These are phyloP conservation scores for Ophiostoma montium DNA, from an alignment of 2,329 filamentous ascomycete genomes.

Conservation along the genomic window DNA sequence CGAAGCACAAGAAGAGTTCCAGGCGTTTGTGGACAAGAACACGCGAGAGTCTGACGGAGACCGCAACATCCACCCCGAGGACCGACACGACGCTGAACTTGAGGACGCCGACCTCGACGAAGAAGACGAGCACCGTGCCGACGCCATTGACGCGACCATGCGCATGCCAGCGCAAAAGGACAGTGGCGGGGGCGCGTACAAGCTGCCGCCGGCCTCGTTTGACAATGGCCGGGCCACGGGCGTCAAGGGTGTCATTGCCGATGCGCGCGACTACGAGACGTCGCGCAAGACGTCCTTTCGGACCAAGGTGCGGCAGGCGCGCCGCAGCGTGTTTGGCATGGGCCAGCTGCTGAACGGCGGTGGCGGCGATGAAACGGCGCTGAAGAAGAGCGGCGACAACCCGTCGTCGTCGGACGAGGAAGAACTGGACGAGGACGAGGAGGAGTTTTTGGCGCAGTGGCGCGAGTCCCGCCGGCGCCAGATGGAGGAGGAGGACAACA, in stretches of 20 bases:
- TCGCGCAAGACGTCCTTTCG: conserved; percentile 44
- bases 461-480: conserved; percentile 66
- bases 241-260: conserved; percentile 77
- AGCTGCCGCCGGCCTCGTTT: conserved; percentile 47
- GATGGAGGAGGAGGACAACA: conserved; percentile 43
- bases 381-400: conserved; percentile 28
- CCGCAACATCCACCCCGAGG: conserved; percentile 17
- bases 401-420: conserved; percentile 21
- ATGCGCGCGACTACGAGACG: conserved; percentile 62
- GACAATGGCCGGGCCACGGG: conserved; percentile 61
- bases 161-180: conserved; percentile 44
- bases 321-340: conserved; percentile 40
- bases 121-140: conserved; percentile 38
- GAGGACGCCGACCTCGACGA: conserved; percentile 40
- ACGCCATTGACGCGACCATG: conserved; percentile 49
- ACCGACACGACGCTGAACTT: conserved; percentile 19
- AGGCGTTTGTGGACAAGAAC: conserved; percentile 45
- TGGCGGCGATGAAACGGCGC: too few species aligned
- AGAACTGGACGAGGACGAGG: conserved; percentile 49
- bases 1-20: conserved; percentile 52
- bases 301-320: conserved; percentile 35
- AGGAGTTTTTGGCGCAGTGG: conserved; percentile 74
- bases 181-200: conserved; percentile 31
- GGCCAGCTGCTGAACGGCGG: conserved; percentile 19
- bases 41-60: conserved; percentile 24